Evolutionary conservation across 768 basidiomycete species (phyloP).

Genomic region (Clavulina sp.): DNA sequence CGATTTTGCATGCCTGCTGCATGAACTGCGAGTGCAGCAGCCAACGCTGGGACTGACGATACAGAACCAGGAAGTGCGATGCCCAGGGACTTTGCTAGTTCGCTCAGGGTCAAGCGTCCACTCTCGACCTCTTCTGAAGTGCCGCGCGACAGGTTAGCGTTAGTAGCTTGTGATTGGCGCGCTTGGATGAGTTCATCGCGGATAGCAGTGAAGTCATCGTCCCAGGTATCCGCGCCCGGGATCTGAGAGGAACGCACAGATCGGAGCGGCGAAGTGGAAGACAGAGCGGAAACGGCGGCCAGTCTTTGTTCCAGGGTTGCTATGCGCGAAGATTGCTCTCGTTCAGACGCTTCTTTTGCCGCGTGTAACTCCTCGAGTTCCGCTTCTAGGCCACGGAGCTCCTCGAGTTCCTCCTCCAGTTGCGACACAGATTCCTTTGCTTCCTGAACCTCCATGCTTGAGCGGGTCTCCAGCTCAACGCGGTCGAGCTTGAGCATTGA

Average conservation of each 20-base stretch:
- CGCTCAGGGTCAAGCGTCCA: conserved; percentile 30
- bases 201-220: too few species aligned
- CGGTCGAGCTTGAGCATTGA: conserved; percentile 48
- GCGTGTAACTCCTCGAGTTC: conserved; percentile 29
- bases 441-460: conserved; percentile 46
- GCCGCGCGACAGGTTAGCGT: too few species aligned
- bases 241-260: too few species aligned
- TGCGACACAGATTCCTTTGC: conserved; percentile 47
- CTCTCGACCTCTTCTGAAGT: conserved; percentile 33
- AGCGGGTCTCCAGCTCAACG: conserved; percentile 44
- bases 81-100: conserved; percentile 37
- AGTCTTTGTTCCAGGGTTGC: too few species aligned
- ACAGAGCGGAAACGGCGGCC: too few species aligned
- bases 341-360: conserved; percentile 25
- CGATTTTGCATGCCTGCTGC: background rate
- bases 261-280: too few species aligned
- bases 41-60: conserved; percentile 14
- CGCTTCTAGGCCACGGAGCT: conserved; percentile 29
- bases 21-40: conserved; percentile 14
- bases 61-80: conserved; percentile 30
- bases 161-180: too few species aligned
- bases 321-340: too few species aligned
- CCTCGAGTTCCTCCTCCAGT: conserved; percentile 37
- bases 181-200: too few species aligned
- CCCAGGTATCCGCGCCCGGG: too few species aligned